Percentiles rank a stretch among this genome's conserved stretches.
Conservation (phyloP, 1,139 yeast species). For the Lodderomyces margitis region DNA sequence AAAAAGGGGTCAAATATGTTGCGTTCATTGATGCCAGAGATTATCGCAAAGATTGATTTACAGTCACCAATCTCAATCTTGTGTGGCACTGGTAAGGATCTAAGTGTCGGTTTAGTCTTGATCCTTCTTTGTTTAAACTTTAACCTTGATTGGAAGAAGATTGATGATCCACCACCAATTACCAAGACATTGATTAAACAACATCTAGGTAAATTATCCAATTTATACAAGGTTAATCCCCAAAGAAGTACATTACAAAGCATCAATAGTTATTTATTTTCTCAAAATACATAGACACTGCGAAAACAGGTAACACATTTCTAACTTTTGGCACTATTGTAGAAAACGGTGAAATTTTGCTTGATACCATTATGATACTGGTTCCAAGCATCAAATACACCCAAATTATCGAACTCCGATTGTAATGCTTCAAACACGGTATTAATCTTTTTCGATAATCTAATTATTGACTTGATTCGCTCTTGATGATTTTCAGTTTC, state of each 20-base stretch:
- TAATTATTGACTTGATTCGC: conserved; percentile 16
- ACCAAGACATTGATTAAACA: conserved; percentile 56
- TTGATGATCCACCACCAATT: conserved; percentile 20
- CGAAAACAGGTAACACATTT: background rate
- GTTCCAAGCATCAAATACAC: conserved; percentile 10
- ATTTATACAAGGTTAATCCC: conserved; percentile 58
- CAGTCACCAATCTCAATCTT: conserved; percentile 34
- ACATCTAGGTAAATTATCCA: conserved; percentile 52
- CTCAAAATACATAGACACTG: conserved; percentile 1
- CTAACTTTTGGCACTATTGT: conserved; percentile 12
- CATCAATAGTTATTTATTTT: conserved; percentile 44
- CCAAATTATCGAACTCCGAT: conserved; percentile 8
- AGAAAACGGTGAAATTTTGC: conserved; percentile 13
- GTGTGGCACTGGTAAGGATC: conserved; percentile 66
- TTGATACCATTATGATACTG: conserved; percentile 10
- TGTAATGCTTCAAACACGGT: conserved; percentile 10
- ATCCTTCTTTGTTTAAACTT: conserved; percentile 49
- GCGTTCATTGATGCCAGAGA: conserved; percentile 39
- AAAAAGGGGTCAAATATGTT: conserved; percentile 65
- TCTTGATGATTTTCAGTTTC: conserved; percentile 24
- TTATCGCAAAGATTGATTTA: conserved; percentile 24
- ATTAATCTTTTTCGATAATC: conserved; percentile 14
- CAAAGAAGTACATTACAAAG: conserved; percentile 75
- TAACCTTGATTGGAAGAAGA: conserved; percentile 37
- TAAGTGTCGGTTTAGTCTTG: conserved; percentile 61